phyloP scores from a whole-genome alignment of 371 early-diverging fungal genomes.

The Rhizopus sp. region DNA sequence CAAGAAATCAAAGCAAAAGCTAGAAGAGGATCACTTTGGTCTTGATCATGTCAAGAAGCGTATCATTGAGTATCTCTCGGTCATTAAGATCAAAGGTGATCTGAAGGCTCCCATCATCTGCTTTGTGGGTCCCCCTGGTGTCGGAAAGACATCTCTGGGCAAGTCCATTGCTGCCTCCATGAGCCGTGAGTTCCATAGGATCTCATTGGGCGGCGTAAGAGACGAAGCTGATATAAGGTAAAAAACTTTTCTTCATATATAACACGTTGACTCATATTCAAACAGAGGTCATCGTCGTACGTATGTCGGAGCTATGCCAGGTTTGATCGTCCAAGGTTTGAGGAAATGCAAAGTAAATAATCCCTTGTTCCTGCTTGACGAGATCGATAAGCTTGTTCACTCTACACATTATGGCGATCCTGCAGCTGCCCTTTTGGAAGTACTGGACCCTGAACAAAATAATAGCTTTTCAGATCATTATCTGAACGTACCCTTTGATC shows the following conservation, averaged over 20 bases:
- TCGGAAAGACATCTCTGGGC: slow-evolving; percentile 88
- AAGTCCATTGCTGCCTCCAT: slow-evolving; percentile 81
- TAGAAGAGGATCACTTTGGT: slow-evolving; percentile 85
- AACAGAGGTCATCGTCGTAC: slow-evolving; percentile 85
- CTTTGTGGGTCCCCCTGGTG: slow-evolving; percentile 79
- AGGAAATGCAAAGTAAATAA: slow-evolving; percentile 74
- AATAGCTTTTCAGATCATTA: slow-evolving; percentile 82
- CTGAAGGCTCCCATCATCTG: slow-evolving; percentile 84
- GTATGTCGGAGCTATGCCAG: slow-evolving; percentile 89
- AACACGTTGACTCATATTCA: neutral
- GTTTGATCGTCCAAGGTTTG: slow-evolving; percentile 80
- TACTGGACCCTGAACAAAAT: slow-evolving; percentile 91
- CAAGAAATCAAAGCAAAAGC: slow-evolving; percentile 58
- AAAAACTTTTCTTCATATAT: neutral
- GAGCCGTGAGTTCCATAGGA: slow-evolving; percentile 79
- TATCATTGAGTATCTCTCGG: slow-evolving; percentile 83
- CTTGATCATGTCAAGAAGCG: slow-evolving; percentile 81
- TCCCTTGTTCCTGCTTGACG: slow-evolving; percentile 77
- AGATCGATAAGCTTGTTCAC: slow-evolving; percentile 71
- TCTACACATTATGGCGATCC: slow-evolving; percentile 78
- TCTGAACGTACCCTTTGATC: slow-evolving; percentile 80
- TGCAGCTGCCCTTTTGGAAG: slow-evolving; percentile 82
- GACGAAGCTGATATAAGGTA: slow-evolving; percentile 86
- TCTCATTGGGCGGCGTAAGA: slow-evolving; percentile 85
- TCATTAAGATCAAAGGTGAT: slow-evolving; percentile 76